Conservation (phyloP, 331 rosid species). For the Malus hybrid region DNA sequence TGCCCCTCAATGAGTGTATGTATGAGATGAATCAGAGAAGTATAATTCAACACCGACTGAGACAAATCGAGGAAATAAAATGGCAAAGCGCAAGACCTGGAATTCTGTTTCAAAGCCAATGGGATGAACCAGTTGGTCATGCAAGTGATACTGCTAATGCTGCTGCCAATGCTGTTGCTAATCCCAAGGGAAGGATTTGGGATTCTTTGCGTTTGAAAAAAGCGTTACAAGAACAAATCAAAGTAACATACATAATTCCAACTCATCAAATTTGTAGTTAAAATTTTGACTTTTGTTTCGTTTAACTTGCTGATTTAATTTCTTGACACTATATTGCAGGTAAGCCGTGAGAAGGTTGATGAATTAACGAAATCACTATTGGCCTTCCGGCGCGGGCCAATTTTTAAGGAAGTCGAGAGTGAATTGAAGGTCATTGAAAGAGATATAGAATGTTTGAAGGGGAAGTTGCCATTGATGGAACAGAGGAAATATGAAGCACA, state of each 20-base stretch:
- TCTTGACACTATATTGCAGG: constrained; percentile 2
- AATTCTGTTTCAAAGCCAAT: background rate
- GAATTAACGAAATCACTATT: constrained; percentile 1
- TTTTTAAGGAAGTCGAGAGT: background rate
- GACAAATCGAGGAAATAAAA: background rate
- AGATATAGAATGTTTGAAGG: constrained; percentile 1
- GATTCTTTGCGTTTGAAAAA: constrained; percentile 10
- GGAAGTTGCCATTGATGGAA: background rate
- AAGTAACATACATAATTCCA: constrained; percentile 7
- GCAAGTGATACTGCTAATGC: constrained; percentile 12
- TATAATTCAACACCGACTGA: background rate
- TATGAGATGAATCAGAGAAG: background rate
- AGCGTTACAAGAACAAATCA: constrained; percentile 19
- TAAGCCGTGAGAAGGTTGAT: background rate
- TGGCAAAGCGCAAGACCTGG: background rate
- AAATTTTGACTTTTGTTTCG: background rate
- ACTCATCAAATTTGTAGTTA: background rate
- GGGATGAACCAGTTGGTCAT: background rate
- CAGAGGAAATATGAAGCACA: constrained; percentile 23
- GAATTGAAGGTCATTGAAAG: constrained; percentile 6
- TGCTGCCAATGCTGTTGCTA: constrained; percentile 15
- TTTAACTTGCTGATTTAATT: background rate
- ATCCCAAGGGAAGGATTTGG: constrained; percentile 6
- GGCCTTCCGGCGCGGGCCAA: background rate
- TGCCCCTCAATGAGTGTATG: no score